A percentile compares a stretch with the other conserved stretches of the same genome.
These are phyloP conservation scores for Phytophthora boehmeriae DNA, from an alignment of 352 stramenopile genomes.

Conservation along the genomic window DNA sequence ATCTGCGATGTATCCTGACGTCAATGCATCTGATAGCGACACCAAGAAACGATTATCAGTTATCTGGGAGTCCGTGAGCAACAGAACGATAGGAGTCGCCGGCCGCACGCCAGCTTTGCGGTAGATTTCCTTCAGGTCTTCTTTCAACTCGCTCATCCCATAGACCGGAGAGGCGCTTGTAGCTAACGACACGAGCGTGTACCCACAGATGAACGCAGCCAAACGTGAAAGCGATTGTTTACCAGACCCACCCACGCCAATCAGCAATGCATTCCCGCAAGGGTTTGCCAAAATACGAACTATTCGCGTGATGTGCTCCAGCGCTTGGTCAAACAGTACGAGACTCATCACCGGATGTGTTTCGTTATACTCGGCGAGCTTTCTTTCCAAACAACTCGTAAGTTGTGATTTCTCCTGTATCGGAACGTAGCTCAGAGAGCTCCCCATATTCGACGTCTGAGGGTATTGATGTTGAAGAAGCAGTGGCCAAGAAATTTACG, in stretches of 20 bases:
- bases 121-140: constrained; percentile 91
- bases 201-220: constrained; percentile 88
- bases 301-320: constrained; percentile 91
- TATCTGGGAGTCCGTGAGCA: constrained; percentile 91
- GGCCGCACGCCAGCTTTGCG: constrained; percentile 86
- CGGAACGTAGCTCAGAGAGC: constrained; percentile 49
- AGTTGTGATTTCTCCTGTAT: constrained; percentile 61
- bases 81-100: constrained; percentile 83
- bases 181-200: constrained; percentile 66
- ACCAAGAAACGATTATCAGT: constrained; percentile 89
- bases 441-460: constrained; percentile 16
- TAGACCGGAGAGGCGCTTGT: constrained; percentile 66
- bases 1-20: constrained; percentile 74
- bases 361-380: constrained; percentile 92
- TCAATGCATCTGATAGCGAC: constrained; percentile 87
- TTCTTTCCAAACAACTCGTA: constrained; percentile 56
- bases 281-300: constrained; percentile 81
- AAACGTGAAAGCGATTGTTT: constrained; percentile 93
- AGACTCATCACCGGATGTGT: constrained; percentile 92
- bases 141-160: constrained; percentile 78
- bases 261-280: constrained; percentile 85
- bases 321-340: constrained; percentile 92
- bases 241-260: constrained; percentile 83
- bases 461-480: constrained; percentile 6
- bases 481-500: constrained; percentile 56